These are phyloP conservation scores for Globisporangium nunn DNA, from an alignment of 352 stramenopile genomes.

Conservation along the genomic window DNA sequence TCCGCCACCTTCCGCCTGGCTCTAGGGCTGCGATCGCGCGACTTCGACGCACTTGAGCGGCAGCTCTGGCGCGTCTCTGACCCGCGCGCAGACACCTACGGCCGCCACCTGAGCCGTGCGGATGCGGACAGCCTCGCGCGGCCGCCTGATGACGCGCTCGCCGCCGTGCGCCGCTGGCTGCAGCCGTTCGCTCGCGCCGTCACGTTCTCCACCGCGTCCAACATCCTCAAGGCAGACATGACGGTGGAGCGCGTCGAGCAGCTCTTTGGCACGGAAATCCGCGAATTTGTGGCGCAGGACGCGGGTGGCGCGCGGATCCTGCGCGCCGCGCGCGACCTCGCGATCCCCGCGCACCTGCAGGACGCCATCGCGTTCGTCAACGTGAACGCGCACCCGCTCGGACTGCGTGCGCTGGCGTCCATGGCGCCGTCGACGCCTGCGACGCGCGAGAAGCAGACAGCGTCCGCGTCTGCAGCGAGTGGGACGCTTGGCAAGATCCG, in stretches of 20 bases:
- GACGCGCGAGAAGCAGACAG: background rate
- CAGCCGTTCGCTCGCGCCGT: constrained; percentile 13
- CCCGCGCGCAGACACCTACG: constrained; percentile 50
- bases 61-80: constrained; percentile 47
- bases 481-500: constrained; percentile 43
- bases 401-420: constrained; percentile 34
- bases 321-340: constrained; percentile 23
- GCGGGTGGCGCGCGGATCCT: constrained; percentile 24
- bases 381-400: constrained; percentile 57
- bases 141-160: constrained; percentile 34
- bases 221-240: constrained; percentile 27
- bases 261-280: constrained; percentile 43
- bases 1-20: constrained; percentile 42
- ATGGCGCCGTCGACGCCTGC: constrained; percentile 10
- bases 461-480: constrained; percentile 1
- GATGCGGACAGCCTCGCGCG: constrained; percentile 34
- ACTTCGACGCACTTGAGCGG: constrained; percentile 48
- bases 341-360: constrained; percentile 32
- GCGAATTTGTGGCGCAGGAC: constrained; percentile 26
- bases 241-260: constrained; percentile 38
- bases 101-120: constrained; percentile 33
- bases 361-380: constrained; percentile 54
- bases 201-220: constrained; percentile 36
- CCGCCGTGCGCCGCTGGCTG: constrained; percentile 45
- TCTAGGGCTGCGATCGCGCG: constrained; percentile 35